A percentile compares a stretch with the other conserved stretches of the same genome.
Evolutionary conservation across 805 yeast genomes (phyloP).

Genomic region (Candida suzukii): DNA sequence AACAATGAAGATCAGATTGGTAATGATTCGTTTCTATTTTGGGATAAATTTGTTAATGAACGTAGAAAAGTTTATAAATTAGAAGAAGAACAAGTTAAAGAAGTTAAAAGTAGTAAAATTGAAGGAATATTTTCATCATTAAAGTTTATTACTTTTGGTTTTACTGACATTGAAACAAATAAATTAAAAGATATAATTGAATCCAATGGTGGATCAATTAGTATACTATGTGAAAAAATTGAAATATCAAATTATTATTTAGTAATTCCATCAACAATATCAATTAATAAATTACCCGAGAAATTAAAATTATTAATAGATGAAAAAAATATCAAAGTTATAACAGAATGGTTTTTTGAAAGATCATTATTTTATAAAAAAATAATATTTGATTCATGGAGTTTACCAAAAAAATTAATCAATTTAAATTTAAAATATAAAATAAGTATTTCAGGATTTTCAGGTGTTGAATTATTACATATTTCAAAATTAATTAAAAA

Average conservation of each 20-base stretch:
- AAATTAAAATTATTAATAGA: slow-evolving; percentile 7
- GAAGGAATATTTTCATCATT: slow-evolving; percentile 31
- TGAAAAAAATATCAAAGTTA: slow-evolving; percentile 18
- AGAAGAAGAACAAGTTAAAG: not conserved
- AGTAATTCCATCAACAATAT: slow-evolving; percentile 18
- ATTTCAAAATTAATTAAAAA: slow-evolving; percentile 48
- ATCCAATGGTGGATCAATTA: slow-evolving; percentile 20
- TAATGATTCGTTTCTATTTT: slow-evolving; percentile 27
- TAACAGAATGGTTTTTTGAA: slow-evolving; percentile 28
- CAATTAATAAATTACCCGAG: slow-evolving; percentile 10
- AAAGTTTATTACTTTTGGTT: slow-evolving; percentile 31
- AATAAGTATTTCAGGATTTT: slow-evolving; percentile 22
- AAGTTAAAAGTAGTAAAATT: slow-evolving; percentile 4
- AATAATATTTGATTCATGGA: slow-evolving; percentile 20
- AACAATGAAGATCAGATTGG: slow-evolving; percentile 13
- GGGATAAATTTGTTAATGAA: slow-evolving; percentile 21
- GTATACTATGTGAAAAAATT: not conserved
- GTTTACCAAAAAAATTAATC: slow-evolving; percentile 15
- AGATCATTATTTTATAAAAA: slow-evolving; percentile 16
- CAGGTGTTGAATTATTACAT: slow-evolving; percentile 22
- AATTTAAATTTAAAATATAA: slow-evolving; percentile 26
- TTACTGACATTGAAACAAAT: slow-evolving; percentile 10
- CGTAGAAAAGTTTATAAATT: not conserved
- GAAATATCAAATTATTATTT: slow-evolving; percentile 5
- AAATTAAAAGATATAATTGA: slow-evolving; percentile 12